These are phyloP conservation scores for Pseudoturritis turrita DNA, from an alignment of 345 rosid species.

Conservation along the genomic window DNA sequence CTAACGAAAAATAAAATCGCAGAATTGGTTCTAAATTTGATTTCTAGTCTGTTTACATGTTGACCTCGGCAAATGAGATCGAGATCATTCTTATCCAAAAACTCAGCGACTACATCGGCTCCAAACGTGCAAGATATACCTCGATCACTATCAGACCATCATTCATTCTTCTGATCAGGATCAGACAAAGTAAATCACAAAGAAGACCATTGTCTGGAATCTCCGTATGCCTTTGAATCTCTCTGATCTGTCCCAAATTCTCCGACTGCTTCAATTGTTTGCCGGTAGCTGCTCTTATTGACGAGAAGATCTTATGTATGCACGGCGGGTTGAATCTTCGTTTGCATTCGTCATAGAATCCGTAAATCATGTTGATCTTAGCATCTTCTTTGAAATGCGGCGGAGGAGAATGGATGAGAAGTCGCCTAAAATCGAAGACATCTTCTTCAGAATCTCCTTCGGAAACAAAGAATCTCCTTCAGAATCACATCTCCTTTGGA, in stretches of 20 bases:
- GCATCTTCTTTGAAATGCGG: too few relatives aligned
- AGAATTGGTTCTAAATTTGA: neutral
- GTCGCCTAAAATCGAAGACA: too few relatives aligned
- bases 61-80: constrained; percentile 98
- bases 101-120: constrained; percentile 72
- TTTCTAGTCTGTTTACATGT: constrained; percentile 52
- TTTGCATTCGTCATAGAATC: constrained; percentile 98
- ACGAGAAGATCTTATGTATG: too few relatives aligned
- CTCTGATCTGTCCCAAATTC: constrained; percentile 64
- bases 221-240: constrained; percentile 79
- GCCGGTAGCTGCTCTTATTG: constrained; percentile 88
- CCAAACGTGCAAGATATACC: constrained; percentile 95
- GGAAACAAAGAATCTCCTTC: too few relatives aligned
- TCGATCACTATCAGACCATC: constrained; percentile 88
- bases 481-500: too few relatives aligned
- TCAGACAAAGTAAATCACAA: constrained; percentile 97
- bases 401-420: too few relatives aligned
- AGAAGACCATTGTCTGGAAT: constrained; percentile 92
- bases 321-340: constrained; percentile 89
- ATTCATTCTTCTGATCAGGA: constrained; percentile 64
- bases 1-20: neutral
- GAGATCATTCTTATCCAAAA: constrained; percentile 85
- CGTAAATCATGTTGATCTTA: constrained; percentile 90
- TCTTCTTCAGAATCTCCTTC: too few relatives aligned
- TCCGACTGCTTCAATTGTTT: too few relatives aligned